Base-by-base conservation (phyloP, 768 basidiomycete genomes). In the Mycena galopus region DNA sequence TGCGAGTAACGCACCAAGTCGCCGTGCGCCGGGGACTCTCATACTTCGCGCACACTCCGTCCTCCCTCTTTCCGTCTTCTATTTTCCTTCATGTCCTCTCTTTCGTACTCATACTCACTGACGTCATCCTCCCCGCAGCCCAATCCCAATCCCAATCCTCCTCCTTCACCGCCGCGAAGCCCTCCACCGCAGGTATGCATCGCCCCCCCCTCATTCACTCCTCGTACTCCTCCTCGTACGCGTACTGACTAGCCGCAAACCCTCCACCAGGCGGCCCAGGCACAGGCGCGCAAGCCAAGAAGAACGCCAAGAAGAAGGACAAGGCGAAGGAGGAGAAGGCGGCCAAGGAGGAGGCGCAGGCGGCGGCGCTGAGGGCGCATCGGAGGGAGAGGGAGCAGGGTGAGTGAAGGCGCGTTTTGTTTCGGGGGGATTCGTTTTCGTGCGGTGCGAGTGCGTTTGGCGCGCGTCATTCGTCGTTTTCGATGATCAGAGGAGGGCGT, bases 311-410 rank as follows among this genome's bases (percentile, higher is more conserved):
- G n/a, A n/a, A n/a, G n/a, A n/a, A n/a, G n/a, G n/a, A n/a, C n/a
- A n/a, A n/a, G n/a, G n/a, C n/a, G n/a, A n/a, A n/a, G n/a, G n/a
- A n/a, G n/a, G n/a, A n/a, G 8, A 92, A 89, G 75, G 87, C 84
- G 0, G 89, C 87, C 1, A 83, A 83, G 0, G 93, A 93, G 78
- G 81, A 80, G 9, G 84, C 87, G 55, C 83, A 90, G 42, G 77
- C 87, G 47, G 84, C 86, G 7, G 81, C 80, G 42, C 83, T 93
- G 16, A 89, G 88, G 19, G 82, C 84, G 74, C 92, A 94, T 79
- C 87, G 88, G 74, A 85, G 88, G 32, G 84, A 78, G 14, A 84
- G 84, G 72, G 89, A 91, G 66, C 44, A 6, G 91, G 60, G 85
- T 82, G 35, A 90, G 66, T 33, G 23, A 8, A n/a, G n/a, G n/a